Conservation (phyloP, 805 yeast species). For the Candida nanaspora region DNA sequence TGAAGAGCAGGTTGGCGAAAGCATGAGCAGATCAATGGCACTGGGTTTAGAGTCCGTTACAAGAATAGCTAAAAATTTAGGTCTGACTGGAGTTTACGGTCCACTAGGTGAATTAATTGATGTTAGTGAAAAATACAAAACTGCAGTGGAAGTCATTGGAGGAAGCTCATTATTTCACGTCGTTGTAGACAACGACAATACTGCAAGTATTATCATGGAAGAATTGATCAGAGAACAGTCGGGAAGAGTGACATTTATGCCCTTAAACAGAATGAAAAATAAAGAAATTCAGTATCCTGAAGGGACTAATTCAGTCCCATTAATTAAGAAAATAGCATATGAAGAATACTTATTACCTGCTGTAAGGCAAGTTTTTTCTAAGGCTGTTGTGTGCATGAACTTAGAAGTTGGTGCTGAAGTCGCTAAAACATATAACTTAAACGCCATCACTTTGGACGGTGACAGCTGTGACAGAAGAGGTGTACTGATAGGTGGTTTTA, state of each 20-base stretch:
- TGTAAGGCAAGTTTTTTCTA: slow-evolving; percentile 73
- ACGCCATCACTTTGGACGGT: slow-evolving; percentile 86
- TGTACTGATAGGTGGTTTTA: slow-evolving; percentile 81
- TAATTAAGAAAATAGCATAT: slow-evolving; percentile 65
- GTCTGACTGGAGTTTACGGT: slow-evolving; percentile 66
- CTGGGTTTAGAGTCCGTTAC: slow-evolving; percentile 65
- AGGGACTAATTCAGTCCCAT: slow-evolving; percentile 62
- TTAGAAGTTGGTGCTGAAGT: slow-evolving; percentile 62
- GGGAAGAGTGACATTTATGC: slow-evolving; percentile 90
- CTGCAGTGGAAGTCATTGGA: slow-evolving; percentile 85
- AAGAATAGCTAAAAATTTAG: slow-evolving; percentile 51
- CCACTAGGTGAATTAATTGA: slow-evolving; percentile 77
- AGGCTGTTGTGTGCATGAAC: slow-evolving; percentile 67
- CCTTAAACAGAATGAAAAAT: slow-evolving; percentile 61
- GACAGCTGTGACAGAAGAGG: slow-evolving; percentile 83
- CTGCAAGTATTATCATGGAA: slow-evolving; percentile 74
- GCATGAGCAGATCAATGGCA: slow-evolving; percentile 68
- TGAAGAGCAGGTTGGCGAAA: slow-evolving; percentile 55
- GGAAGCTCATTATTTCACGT: slow-evolving; percentile 82
- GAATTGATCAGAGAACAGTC: slow-evolving; percentile 61
- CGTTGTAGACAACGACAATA: slow-evolving; percentile 81
- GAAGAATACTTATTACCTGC: slow-evolving; percentile 55
- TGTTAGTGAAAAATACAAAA: slow-evolving; percentile 74
- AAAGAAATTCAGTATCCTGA: slow-evolving; percentile 49
- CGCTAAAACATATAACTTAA: slow-evolving; percentile 52